A percentile compares a stretch with the other conserved stretches of the same genome.
These are phyloP conservation scores for Debaryomyces castellii DNA, from an alignment of 805 yeast species.

Conservation along the genomic window DNA sequence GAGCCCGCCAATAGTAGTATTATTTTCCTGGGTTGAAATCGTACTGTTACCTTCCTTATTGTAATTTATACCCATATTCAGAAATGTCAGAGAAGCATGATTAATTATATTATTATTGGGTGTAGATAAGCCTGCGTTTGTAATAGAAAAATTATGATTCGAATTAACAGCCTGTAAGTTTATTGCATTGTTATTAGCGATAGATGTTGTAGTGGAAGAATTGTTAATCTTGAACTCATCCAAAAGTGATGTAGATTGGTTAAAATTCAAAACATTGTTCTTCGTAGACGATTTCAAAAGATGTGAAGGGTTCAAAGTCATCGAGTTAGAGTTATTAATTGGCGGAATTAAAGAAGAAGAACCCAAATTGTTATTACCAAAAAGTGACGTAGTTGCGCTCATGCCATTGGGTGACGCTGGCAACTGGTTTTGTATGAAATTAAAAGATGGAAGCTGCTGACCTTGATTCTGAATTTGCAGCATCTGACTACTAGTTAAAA, in stretches of 20 bases:
- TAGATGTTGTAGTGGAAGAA: background rate
- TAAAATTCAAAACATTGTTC: background rate
- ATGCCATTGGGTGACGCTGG: slow-evolving; percentile 23
- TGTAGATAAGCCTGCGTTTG: slow-evolving; percentile 8
- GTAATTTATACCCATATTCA: background rate
- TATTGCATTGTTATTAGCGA: background rate
- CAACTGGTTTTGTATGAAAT: slow-evolving; percentile 33
- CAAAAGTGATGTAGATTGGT: slow-evolving; percentile 2
- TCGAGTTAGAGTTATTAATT: slow-evolving; percentile 9
- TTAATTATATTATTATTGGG: slow-evolving; percentile 11
- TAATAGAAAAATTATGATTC: background rate
- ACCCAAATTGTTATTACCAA: slow-evolving; percentile 4
- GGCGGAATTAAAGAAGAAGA: slow-evolving; percentile 13
- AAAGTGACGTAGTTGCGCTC: slow-evolving; percentile 7
- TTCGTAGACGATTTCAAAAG: slow-evolving; percentile 16
- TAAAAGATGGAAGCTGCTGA: slow-evolving; percentile 37
- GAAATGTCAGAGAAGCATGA: slow-evolving; percentile 1
- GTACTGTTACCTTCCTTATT: background rate
- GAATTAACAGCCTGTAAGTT: slow-evolving; percentile 1
- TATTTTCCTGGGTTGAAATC: background rate
- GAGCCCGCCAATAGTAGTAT: slow-evolving; percentile 5
- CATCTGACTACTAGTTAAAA: slow-evolving; percentile 10
- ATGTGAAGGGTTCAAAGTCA: slow-evolving; percentile 28
- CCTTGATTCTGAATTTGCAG: slow-evolving; percentile 26
- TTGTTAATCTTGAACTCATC: slow-evolving; percentile 8